Evolutionary conservation across 257 asterid genomes (phyloP).

Genomic region (Ligustrum vulgare): DNA sequence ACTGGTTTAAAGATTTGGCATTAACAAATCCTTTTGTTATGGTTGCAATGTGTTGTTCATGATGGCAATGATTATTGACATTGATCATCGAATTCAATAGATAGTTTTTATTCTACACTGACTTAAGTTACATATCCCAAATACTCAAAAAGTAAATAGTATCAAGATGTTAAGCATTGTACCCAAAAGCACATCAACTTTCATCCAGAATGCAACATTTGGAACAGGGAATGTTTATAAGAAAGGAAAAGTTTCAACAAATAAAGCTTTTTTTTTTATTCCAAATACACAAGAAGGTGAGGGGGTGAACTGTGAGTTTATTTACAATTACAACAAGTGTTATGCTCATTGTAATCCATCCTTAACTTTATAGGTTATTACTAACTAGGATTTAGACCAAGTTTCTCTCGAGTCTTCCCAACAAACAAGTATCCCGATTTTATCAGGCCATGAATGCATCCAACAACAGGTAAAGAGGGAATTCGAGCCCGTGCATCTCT

Average conservation of each 20-base stretch:
- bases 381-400: conserved; percentile 48
- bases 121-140: not conserved
- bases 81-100: too few species aligned
- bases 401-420: conserved; percentile 48
- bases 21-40: too few species aligned
- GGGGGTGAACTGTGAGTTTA: not conserved
- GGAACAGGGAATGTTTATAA: not conserved
- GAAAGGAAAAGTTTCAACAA: not conserved
- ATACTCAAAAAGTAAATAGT: not conserved
- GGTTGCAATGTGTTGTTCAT: too few species aligned
- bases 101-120: too few species aligned
- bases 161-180: not conserved
- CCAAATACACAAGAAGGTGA: not conserved
- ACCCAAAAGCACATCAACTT: not conserved
- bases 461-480: conserved; percentile 45
- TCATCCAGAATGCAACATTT: not conserved
- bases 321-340: not conserved
- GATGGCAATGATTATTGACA: too few species aligned
- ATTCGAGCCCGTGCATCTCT: conserved; percentile 60
- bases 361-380: not conserved
- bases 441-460: conserved; percentile 74
- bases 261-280: not conserved
- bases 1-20: too few species aligned
- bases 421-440: conserved; percentile 86
- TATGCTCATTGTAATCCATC: not conserved